Base-by-base conservation (phyloP, 345 rosid species). In the Lumnitzera racemosa region DNA sequence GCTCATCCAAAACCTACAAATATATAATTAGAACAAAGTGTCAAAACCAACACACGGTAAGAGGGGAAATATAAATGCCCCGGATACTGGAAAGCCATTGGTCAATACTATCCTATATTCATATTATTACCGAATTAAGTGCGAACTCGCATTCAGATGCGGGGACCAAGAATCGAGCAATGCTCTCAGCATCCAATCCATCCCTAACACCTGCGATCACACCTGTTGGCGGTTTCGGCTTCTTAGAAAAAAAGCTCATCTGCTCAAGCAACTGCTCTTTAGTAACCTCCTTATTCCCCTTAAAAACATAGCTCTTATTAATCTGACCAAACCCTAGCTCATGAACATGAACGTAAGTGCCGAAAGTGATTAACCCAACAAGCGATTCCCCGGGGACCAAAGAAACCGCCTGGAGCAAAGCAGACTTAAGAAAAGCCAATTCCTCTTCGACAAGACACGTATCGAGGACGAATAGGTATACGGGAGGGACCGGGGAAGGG, bases 381-480 rank as follows among this genome's bases (percentile, higher is more conserved):
- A 90, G 75, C 50, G 96, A 88, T 3, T 79, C 68, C 24, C 86
- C 96, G 0, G 95, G 84, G 56, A 94, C 74, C 25, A 88, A 83
- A 51, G 81, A 84, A 36, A 94, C 65, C 23, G 96, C 96, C 81
- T 80, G 96, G 36, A 83, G 78, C 67, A 90, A 81, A 47, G 97
- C 74, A 0, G 97, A 86, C 75, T 78, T 90, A 64, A 90, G 86
- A 72, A 81, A 86, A 16, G 75, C 76, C 70, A 94, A 65, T 74
- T 94, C 98, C 78, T 92, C 96, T 69, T 86, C 89, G 74, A 87
- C 79, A 57, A 92, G 71, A 69, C 92, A 90, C 31, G 90, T 86
- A 61, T 94, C 99, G 0, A 94, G 58, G 29, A 94, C 95, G 73
- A 94, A 90, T 72, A 94, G 70, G 65, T 77, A 84, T 7, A 87